These are phyloP conservation scores for Globisporangium takayamanum DNA, from an alignment of 352 stramenopile species.

Conservation along the genomic window DNA sequence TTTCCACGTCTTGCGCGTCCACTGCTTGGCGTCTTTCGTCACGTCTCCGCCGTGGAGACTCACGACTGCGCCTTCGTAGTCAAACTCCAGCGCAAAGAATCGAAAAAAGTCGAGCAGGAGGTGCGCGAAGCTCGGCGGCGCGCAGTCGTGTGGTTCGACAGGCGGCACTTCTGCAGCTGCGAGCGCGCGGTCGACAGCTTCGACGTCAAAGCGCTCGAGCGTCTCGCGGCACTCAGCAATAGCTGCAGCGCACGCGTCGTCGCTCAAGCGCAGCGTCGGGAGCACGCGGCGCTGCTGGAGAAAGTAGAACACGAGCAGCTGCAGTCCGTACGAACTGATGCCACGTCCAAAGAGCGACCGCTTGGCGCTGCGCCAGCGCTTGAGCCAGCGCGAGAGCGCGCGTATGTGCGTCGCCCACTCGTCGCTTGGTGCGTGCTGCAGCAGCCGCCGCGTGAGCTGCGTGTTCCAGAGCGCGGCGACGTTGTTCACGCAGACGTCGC, in stretches of 20 bases:
- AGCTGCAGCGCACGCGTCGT: background rate
- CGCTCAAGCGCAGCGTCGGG: conserved; percentile 38
- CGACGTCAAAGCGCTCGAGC: conserved; percentile 17
- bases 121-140: conserved; percentile 8
- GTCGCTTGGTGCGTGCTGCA: conserved; percentile 7
- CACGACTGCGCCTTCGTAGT: conserved; percentile 58
- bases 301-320: conserved; percentile 63
- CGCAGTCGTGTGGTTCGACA: background rate
- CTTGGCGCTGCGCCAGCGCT: conserved; percentile 36
- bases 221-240: conserved; percentile 16
- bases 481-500: conserved; percentile 82
- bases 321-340: conserved; percentile 67
- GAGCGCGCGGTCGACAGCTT: conserved; percentile 19
- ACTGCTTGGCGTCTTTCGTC: conserved; percentile 43
- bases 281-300: conserved; percentile 45
- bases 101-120: conserved; percentile 61
- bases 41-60: conserved; percentile 31
- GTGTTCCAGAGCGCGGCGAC: conserved; percentile 78
- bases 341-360: conserved; percentile 24
- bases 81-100: conserved; percentile 70
- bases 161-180: background rate
- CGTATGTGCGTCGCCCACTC: background rate
- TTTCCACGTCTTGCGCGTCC: conserved; percentile 33
- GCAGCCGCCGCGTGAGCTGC: conserved; percentile 34
- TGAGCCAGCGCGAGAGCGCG: conserved; percentile 36